These are phyloP conservation scores for Rhodotorula paludigena DNA, from an alignment of 768 basidiomycete genomes.

Conservation along the genomic window DNA sequence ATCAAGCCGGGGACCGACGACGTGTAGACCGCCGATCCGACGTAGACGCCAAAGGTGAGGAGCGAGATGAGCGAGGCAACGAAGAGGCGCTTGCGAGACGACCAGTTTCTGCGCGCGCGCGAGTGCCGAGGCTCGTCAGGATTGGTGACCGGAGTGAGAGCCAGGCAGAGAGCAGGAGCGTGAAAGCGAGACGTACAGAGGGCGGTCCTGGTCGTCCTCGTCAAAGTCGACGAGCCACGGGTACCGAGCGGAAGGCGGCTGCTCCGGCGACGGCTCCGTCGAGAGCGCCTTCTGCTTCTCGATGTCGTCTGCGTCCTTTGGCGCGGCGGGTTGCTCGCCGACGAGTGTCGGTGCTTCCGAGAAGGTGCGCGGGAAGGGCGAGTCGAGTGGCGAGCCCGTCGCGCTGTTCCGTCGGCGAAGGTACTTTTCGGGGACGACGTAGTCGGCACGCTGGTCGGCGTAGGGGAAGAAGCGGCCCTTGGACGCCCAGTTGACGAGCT, in stretches of 20 bases:
- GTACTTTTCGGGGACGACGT: constrained; percentile 23
- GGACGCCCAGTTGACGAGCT: constrained; percentile 33
- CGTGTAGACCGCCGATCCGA: constrained; percentile 24
- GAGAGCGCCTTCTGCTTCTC: constrained; percentile 7
- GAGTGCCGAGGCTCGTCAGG: background rate
- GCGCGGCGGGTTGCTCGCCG: background rate
- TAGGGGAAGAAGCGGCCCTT: constrained; percentile 31
- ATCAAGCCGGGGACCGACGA: constrained; percentile 22
- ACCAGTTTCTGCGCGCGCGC: constrained; percentile 35
- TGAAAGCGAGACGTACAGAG: constrained; percentile 24
- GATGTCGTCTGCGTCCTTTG: background rate
- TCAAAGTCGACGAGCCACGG: constrained; percentile 38
- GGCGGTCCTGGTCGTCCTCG: constrained; percentile 37
- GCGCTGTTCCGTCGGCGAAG: background rate
- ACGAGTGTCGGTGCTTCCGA: constrained; percentile 21
- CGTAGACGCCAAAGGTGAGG: constrained; percentile 35
- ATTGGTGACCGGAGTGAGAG: background rate
- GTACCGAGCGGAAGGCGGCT: background rate
- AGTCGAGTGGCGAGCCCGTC: background rate
- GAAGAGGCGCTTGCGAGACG: constrained; percentile 10
- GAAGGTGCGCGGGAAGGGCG: constrained; percentile 1
- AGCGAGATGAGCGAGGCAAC: constrained; percentile 5
- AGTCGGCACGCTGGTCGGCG: constrained; percentile 37
- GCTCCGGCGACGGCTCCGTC: background rate
- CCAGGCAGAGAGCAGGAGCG: background rate